These are phyloP conservation scores for Periconia macrospinosa DNA, from an alignment of 2,329 filamentous ascomycete genomes.

Conservation along the genomic window DNA sequence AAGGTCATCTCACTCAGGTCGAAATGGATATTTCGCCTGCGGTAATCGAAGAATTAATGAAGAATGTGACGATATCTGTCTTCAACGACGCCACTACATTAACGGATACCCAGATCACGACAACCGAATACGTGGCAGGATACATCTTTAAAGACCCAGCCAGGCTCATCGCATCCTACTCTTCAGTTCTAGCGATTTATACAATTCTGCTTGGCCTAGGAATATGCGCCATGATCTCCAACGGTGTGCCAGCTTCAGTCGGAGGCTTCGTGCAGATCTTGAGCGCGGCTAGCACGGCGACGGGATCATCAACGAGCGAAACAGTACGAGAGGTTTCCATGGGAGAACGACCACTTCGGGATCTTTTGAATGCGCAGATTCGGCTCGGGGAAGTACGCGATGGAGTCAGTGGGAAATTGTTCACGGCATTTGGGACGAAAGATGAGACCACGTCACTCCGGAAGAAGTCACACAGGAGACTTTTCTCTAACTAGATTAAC, in stretches of 20 bases:
- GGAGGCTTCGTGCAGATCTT: not conserved
- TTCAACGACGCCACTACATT: not conserved
- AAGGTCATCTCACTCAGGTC: not conserved
- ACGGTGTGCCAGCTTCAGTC: not conserved
- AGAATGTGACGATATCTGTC: not conserved
- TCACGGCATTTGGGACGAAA: not conserved
- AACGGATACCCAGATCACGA: not conserved
- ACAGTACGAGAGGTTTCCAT: not conserved
- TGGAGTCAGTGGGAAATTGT: not conserved
- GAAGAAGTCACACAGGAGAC: not conserved
- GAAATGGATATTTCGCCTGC: not conserved
- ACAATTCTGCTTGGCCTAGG: not conserved
- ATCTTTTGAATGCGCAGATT: not conserved
- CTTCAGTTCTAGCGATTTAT: not conserved
- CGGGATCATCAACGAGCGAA: not conserved
- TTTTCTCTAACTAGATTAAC: not conserved
- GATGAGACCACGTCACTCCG: not conserved
- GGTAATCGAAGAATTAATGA: not conserved
- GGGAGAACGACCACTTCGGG: not conserved
- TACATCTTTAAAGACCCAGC: not conserved
- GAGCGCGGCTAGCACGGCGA: not conserved
- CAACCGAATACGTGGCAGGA: not conserved
- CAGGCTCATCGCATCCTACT: not conserved
- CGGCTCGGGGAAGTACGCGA: not conserved
- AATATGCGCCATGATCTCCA: not conserved